These are phyloP conservation scores for Didymosphaeria variabile DNA, from an alignment of 2,329 filamentous ascomycete genomes.

Conservation along the genomic window DNA sequence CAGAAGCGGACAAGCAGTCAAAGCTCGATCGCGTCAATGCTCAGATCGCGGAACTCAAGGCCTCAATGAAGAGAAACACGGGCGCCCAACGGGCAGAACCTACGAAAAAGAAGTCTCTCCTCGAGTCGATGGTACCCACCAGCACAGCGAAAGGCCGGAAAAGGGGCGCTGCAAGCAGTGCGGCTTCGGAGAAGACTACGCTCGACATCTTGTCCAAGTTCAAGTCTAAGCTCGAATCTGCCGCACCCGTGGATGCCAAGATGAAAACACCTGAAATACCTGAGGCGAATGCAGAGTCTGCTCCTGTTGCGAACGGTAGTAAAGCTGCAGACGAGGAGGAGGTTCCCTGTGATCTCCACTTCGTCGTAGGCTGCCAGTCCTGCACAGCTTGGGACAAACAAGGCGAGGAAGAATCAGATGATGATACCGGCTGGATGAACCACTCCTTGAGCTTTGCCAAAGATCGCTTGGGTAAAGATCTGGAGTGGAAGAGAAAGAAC, in stretches of 20 bases:
- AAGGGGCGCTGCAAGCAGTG: constrained; percentile 69
- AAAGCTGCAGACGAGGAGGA: constrained; percentile 43
- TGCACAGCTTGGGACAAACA: constrained; percentile 86
- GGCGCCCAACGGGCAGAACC: constrained; percentile 42
- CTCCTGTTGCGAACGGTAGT: constrained; percentile 22
- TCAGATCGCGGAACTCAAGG: constrained; percentile 81
- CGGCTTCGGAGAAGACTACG: constrained; percentile 59
- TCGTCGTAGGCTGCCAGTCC: constrained; percentile 93
- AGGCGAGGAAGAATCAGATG: constrained; percentile 66
- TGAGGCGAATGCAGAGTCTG: constrained; percentile 36
- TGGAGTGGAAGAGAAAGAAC: constrained; percentile 89
- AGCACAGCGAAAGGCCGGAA: constrained; percentile 77
- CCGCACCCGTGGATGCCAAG: constrained; percentile 43
- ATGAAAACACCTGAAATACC: constrained; percentile 39
- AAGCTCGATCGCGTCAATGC: constrained; percentile 76
- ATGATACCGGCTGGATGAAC: constrained; percentile 79
- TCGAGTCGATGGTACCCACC: constrained; percentile 78
- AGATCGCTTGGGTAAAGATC: constrained; percentile 87
- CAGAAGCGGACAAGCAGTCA: constrained; percentile 48
- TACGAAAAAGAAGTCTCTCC: constrained; percentile 64
- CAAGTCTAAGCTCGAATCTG: constrained; percentile 72
- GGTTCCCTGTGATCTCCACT: constrained; percentile 88
- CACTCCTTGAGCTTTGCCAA: constrained; percentile 87
- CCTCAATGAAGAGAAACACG: constrained; percentile 76
- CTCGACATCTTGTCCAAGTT: constrained; percentile 81